Evolutionary conservation across 2,329 filamentous ascomycete species (phyloP).

Genomic region (Monosporascus cannonballus): DNA sequence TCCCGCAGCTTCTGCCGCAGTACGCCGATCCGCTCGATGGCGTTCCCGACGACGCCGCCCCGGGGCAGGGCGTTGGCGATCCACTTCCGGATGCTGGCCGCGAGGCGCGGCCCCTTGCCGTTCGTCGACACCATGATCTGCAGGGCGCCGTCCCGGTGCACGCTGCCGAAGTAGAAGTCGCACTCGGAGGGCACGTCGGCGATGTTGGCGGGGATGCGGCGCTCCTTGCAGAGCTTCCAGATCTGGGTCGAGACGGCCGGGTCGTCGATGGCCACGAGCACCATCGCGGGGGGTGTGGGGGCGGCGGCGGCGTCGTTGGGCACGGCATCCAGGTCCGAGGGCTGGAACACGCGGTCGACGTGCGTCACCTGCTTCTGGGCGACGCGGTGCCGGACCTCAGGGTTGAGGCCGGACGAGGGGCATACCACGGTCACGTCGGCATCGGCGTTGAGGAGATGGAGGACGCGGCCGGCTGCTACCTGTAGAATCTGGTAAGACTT

Average conservation of each 20-base stretch:
- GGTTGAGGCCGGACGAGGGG: slow-evolving; percentile 72
- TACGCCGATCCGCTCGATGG: slow-evolving; percentile 77
- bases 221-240: slow-evolving; percentile 89
- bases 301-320: slow-evolving; percentile 5
- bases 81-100: slow-evolving; percentile 75
- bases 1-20: slow-evolving; percentile 73
- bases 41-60: slow-evolving; percentile 79
- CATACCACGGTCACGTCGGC: slow-evolving; percentile 83
- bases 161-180: slow-evolving; percentile 97
- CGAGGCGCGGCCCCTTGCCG: slow-evolving; percentile 87
- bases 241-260: slow-evolving; percentile 83
- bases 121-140: slow-evolving; percentile 99
- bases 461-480: slow-evolving; percentile 92
- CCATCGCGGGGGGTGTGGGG: slow-evolving; percentile 57
- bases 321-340: slow-evolving; percentile 72
- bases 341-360: slow-evolving; percentile 76
- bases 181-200: slow-evolving; percentile 95
- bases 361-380: slow-evolving; percentile 70
- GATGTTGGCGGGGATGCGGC: slow-evolving; percentile 83
- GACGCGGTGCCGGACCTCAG: slow-evolving; percentile 81
- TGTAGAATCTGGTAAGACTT: slow-evolving; percentile 30
- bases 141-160: slow-evolving; percentile 88
- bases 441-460: slow-evolving; percentile 87
- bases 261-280: slow-evolving; percentile 89
- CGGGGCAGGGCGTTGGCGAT: slow-evolving; percentile 72